Conservation (phyloP, 345 rosid species). For the Eucalyptus victrix region DNA sequence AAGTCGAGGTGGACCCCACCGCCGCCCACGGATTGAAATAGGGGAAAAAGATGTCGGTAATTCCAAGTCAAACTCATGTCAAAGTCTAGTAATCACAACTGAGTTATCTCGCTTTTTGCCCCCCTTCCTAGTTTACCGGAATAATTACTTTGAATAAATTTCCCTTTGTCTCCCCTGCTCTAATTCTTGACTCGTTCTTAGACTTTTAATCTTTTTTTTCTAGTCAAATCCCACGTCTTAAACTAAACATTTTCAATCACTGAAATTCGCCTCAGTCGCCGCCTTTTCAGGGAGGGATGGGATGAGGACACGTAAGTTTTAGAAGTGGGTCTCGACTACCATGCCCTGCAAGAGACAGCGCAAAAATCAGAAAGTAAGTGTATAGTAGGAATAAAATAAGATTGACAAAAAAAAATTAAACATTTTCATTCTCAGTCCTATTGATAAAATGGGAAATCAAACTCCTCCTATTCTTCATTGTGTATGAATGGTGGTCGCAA, state of each 20-base stretch:
- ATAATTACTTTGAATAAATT: too few relatives aligned
- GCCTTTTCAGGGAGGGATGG: accelerated
- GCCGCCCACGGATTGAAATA: neutral
- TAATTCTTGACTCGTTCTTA: too few relatives aligned
- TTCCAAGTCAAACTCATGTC: neutral
- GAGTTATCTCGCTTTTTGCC: neutral
- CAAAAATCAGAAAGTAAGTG: accelerated
- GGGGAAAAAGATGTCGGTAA: neutral
- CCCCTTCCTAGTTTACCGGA: neutral
- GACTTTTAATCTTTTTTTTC: too few relatives aligned
- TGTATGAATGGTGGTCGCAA: too few relatives aligned
- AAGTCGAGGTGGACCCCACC: neutral
- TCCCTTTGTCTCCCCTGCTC: too few relatives aligned
- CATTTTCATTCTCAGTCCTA: too few relatives aligned
- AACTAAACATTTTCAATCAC: too few relatives aligned
- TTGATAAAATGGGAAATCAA: too few relatives aligned
- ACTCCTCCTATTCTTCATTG: too few relatives aligned
- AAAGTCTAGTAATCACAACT: too few relatives aligned
- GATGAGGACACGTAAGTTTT: accelerated
- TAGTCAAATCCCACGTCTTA: accelerated
- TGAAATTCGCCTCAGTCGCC: accelerated
- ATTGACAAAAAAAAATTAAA: too few relatives aligned
- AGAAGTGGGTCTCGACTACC: accelerated
- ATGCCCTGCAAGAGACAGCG: accelerated
- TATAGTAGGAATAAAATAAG: accelerated